A percentile compares a stretch with the other conserved stretches of the same genome.
These are phyloP conservation scores for Russula sp. DNA, from an alignment of 768 basidiomycete species.

Conservation along the genomic window DNA sequence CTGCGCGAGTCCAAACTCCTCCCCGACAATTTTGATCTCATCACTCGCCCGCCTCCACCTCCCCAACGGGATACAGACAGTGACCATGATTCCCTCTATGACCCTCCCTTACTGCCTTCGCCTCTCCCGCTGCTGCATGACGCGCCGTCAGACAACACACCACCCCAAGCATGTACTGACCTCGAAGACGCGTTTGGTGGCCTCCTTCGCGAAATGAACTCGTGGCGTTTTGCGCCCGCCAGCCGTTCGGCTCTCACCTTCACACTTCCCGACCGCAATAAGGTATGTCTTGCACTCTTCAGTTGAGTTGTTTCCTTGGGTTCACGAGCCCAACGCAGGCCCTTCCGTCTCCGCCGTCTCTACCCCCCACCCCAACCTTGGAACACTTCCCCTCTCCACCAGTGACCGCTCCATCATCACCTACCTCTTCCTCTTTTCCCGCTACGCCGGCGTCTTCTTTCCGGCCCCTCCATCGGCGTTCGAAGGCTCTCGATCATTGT, in stretches of 20 bases:
- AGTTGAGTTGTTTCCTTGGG: background rate
- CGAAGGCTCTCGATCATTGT: conserved; percentile 22
- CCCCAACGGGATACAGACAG: conserved; percentile 5
- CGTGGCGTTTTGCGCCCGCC: conserved; percentile 24
- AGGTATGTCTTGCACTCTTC: conserved; percentile 19
- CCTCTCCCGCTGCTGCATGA: conserved; percentile 7
- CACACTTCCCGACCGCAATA: conserved; percentile 26
- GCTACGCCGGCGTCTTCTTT: conserved; percentile 26
- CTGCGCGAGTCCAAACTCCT: conserved; percentile 31
- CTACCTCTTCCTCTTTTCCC: conserved; percentile 27
- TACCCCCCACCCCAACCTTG: conserved; percentile 17
- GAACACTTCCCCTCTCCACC: conserved; percentile 24
- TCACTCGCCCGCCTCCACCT: conserved; percentile 6
- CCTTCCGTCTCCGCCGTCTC: conserved; percentile 25
- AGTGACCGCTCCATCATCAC: conserved; percentile 23
- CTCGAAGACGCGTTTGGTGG: conserved; percentile 39
- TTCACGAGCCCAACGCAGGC: conserved; percentile 7
- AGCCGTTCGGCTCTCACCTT: conserved; percentile 11
- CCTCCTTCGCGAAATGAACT: conserved; percentile 40
- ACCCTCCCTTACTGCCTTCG: conserved; percentile 39
- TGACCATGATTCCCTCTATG: conserved; percentile 28
- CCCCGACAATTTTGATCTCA: conserved; percentile 26
- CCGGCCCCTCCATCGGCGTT: conserved; percentile 25
- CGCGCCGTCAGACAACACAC: conserved; percentile 11
- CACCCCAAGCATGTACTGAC: conserved; percentile 34